Percentiles rank a stretch among this genome's conserved stretches.
These are phyloP conservation scores for Parietichytrium sp. DNA, from an alignment of 108 stramenopile species.

Conservation along the genomic window DNA sequence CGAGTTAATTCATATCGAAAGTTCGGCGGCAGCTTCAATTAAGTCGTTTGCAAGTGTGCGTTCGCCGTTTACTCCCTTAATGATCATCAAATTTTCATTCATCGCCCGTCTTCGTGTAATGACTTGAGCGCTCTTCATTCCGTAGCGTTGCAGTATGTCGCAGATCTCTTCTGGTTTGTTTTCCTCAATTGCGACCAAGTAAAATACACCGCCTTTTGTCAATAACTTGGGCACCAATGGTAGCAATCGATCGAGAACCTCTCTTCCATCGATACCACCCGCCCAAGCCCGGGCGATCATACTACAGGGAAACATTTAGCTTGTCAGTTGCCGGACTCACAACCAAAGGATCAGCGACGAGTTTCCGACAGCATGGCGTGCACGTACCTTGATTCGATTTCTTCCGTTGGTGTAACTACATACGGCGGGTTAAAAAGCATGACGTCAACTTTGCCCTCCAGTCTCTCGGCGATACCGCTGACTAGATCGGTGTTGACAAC, in stretches of 20 bases:
- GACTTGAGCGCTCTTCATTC: not conserved
- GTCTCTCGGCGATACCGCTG: not conserved
- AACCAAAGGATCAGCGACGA: too few species aligned
- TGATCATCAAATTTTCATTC: slow-evolving; percentile 24
- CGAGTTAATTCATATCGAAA: too few species aligned
- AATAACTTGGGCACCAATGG: not conserved
- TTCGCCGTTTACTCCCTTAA: too few species aligned
- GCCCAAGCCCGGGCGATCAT: slow-evolving; percentile 23
- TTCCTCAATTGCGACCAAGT: not conserved
- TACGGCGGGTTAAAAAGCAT: slow-evolving; percentile 22
- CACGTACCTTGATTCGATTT: too few species aligned
- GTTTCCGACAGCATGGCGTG: too few species aligned
- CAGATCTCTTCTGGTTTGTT: slow-evolving; percentile 26
- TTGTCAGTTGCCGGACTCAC: too few species aligned
- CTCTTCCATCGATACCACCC: slow-evolving; percentile 20
- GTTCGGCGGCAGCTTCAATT: too few species aligned
- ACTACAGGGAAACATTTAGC: too few species aligned
- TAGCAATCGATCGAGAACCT: slow-evolving; percentile 1
- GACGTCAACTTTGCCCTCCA: slow-evolving; percentile 1
- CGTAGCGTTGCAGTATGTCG: not conserved
- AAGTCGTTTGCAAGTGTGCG: too few species aligned
- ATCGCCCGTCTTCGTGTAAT: not conserved
- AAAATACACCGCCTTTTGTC: not conserved
- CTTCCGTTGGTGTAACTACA: slow-evolving; percentile 19
- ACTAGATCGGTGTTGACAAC: not conserved